Evolutionary conservation across 2,329 filamentous ascomycete species (phyloP), one percentile per base, ranked within the genome.

Genomic region (Arthrinium phaeospermum): DNA sequence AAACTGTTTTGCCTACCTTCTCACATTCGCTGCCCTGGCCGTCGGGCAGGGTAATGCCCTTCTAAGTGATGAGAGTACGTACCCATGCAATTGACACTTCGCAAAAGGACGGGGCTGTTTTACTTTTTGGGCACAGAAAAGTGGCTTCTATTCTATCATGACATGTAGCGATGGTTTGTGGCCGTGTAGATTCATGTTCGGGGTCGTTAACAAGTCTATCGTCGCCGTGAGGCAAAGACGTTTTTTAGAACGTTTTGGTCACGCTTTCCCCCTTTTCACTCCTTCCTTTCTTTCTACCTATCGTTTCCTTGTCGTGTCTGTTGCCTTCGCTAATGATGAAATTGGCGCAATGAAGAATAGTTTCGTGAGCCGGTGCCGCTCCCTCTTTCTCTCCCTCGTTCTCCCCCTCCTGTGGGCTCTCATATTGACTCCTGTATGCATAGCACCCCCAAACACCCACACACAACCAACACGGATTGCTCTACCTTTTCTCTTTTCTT

Each of bases 121-220:
- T 51, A 2, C 24, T 51, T n/a, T 27, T 51, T 24, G 4, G 49
- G 12, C n/a, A n/a, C n/a, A 51, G 49, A 51, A 6, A 30, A 16
- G 12, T 30, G 6, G 1, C 19, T n/a, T 12, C 19, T 37, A 22
- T 37, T 34, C 7, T n/a, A 34, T n/a, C 19, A 61, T 22, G 34
- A 37, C 19, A 61, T 22, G 34, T 34, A 34, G 27, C 30, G 8
- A 37, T 61, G 19, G 19, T n/a, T 34, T 64, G 57, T 41, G 34
- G 57, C 34, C 57, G 57, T 64, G 12, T 64, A n/a, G 34, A 64
- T 41, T 64, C 57, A 64, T 64, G 10, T 37, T 41, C 8, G 19
- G n/a, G 10, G 57, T 64, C 57, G 57, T 64, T 64, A 64, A 34
- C 41, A 34, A n/a, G 22, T 64, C 57, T 64, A 41, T 64, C 57